These are phyloP conservation scores for Globisporangium parvum DNA, from an alignment of 352 stramenopile species.

Conservation along the genomic window DNA sequence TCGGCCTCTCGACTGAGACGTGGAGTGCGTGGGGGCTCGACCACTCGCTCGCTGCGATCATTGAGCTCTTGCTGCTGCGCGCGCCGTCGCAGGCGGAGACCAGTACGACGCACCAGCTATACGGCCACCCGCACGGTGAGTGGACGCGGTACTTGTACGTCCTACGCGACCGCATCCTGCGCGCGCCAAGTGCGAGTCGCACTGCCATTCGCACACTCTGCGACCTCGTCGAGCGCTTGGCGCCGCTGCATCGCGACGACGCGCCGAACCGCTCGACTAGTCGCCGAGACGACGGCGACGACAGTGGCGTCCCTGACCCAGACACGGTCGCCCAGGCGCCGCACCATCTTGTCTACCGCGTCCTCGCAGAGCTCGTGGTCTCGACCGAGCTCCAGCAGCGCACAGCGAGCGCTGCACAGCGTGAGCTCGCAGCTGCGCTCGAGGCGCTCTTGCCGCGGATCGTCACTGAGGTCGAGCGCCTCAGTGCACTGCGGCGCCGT, in stretches of 20 bases:
- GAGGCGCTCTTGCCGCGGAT: slow-evolving; percentile 37
- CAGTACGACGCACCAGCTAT: slow-evolving; percentile 2
- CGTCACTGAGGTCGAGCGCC: slow-evolving; percentile 27
- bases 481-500: slow-evolving; percentile 5
- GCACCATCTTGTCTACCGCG: slow-evolving; percentile 38
- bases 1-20: slow-evolving; percentile 32
- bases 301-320: no score
- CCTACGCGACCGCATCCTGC: slow-evolving; percentile 43
- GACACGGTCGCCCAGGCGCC: slow-evolving; percentile 3
- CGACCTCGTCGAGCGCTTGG: slow-evolving; percentile 25
- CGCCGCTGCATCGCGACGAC: background rate
- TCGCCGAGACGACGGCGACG: no score
- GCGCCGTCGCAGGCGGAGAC: background rate
- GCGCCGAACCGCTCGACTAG: no score
- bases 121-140: slow-evolving; percentile 18
- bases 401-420: slow-evolving; percentile 21
- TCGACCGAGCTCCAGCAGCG: slow-evolving; percentile 44
- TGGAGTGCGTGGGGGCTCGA: slow-evolving; percentile 45
- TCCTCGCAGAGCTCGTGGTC: slow-evolving; percentile 45
- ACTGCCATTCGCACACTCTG: slow-evolving; percentile 27
- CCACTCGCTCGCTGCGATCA: slow-evolving; percentile 26
- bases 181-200: slow-evolving; percentile 23
- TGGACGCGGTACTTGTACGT: slow-evolving; percentile 59
- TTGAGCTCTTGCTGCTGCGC: slow-evolving; percentile 16
- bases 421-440: slow-evolving; percentile 26